These are phyloP conservation scores for Rhynchospora tenuis DNA, from an alignment of 176 grass and related monocot genomes.

Conservation along the genomic window DNA sequence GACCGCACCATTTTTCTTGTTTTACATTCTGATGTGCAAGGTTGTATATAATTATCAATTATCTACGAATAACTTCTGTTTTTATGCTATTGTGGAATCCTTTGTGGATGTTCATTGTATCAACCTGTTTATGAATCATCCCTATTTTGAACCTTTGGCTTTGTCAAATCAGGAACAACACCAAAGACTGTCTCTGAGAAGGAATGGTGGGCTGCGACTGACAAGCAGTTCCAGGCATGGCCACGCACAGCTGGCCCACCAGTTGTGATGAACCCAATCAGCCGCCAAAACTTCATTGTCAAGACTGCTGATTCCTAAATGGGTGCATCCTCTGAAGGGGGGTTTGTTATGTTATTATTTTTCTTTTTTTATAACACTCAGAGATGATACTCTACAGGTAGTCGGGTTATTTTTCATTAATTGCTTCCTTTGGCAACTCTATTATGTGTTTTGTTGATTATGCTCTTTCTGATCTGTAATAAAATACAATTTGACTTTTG, in stretches of 20 bases:
- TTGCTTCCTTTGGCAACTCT: not conserved
- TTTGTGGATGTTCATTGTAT: not conserved
- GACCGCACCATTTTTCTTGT: not conserved
- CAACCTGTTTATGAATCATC: not conserved
- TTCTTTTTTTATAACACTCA: not conserved
- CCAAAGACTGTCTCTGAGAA: slow-evolving; percentile 52
- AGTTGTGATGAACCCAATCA: slow-evolving; percentile 90
- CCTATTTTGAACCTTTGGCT: not conserved
- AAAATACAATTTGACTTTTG: not conserved
- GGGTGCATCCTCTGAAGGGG: not conserved
- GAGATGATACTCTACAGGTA: slow-evolving; percentile 9
- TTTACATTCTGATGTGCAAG: not conserved
- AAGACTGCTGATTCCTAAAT: slow-evolving; percentile 55
- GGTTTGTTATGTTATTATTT: not conserved
- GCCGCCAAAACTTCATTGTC: slow-evolving; percentile 83
- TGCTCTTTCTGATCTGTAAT: slow-evolving; percentile 22
- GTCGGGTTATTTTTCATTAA: not conserved
- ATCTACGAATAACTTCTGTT: not conserved
- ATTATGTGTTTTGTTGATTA: not conserved
- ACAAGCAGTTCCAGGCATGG: slow-evolving; percentile 82
- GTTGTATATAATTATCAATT: not conserved
- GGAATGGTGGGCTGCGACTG: slow-evolving; percentile 81
- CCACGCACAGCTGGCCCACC: slow-evolving; percentile 64
- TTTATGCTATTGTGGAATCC: not conserved
- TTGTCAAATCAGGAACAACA: slow-evolving; percentile 57